These are phyloP conservation scores for Erigeron canadensis DNA, from an alignment of 129 eudicot species.

Conservation along the genomic window DNA sequence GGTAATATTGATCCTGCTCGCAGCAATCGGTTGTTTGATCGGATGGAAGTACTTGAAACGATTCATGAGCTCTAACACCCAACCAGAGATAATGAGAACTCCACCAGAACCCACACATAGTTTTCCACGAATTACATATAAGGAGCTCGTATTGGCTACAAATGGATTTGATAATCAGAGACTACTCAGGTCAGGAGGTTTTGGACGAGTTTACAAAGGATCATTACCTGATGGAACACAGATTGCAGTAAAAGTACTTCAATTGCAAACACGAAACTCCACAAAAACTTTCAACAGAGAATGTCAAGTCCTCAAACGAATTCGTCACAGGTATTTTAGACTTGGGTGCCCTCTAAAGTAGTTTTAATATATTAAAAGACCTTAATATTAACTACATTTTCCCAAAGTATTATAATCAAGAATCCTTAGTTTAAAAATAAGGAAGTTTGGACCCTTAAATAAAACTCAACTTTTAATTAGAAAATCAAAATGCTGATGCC, in stretches of 20 bases:
- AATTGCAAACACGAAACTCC: slow-evolving; percentile 48
- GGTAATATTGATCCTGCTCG: slow-evolving; percentile 22
- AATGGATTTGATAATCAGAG: slow-evolving; percentile 46
- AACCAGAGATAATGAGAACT: slow-evolving; percentile 15
- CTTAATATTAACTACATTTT: too few species aligned
- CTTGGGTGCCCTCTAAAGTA: neutral
- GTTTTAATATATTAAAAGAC: too few species aligned
- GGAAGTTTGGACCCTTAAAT: too few species aligned
- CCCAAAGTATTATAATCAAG: neutral
- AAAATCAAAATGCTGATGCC: too few species aligned
- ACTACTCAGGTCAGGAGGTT: slow-evolving; percentile 54
- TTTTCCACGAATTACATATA: slow-evolving; percentile 56
- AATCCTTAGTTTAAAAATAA: too few species aligned
- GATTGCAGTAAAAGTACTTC: slow-evolving; percentile 62
- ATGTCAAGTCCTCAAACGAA: slow-evolving; percentile 60
- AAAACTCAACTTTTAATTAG: too few species aligned
- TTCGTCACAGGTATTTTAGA: slow-evolving; percentile 33
- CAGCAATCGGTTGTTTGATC: slow-evolving; percentile 37
- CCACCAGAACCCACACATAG: slow-evolving; percentile 38
- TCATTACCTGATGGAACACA: slow-evolving; percentile 45
- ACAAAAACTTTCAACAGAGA: slow-evolving; percentile 59
- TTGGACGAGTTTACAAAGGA: slow-evolving; percentile 56
- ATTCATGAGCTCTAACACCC: slow-evolving; percentile 5
- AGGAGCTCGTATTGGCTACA: slow-evolving; percentile 52
- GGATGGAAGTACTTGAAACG: slow-evolving; percentile 31